Evolutionary conservation across 2,329 filamentous ascomycete species (phyloP), one percentile per base, ranked within the genome.

Genomic region (Alternaria brassicicola): DNA sequence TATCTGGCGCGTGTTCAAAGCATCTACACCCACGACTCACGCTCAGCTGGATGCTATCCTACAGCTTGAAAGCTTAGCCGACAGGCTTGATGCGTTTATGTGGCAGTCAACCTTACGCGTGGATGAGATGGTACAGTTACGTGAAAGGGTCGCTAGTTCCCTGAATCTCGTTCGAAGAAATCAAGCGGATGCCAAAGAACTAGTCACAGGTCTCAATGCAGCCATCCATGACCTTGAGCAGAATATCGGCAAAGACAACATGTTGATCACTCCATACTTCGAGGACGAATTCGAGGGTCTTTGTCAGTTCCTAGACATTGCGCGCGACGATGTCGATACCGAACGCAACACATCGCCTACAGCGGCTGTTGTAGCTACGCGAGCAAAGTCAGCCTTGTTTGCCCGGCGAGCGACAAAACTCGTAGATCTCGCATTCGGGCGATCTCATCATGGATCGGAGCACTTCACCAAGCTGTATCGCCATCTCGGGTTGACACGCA

Each of bases 1-100:
- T 8, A 82, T 96, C 5, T 96, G 93, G 94, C 85, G 86, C 39
- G 70, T 81, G 1, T 85, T 96, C 69, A 86, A 90, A 52, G 91
- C 93, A 30, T 70, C 70, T 10, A 84, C 83, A 3, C 79, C 85
- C 2, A 69, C 69, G 10, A 78, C 72, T 9, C 62, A 74, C 26
- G 58, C 68, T 10, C 75, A 79, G 17, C 65, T 84, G 5, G 59
- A 76, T 19, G 68, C 73, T 3, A 64, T 82, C 19, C 65, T 83
- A 12, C 64, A 69, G 1, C 73, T 84, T 2, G 81, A 84, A 67
- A 60, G 55, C 19, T 69, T 84, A 6, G 78, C 81, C n/a, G 77
- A 80, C 49, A 72, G 75, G 39, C 80, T 84, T 50, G 82, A 84
- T 63, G 54, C 63, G 1, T 39, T 73, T 2, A 76, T 77, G 65